phyloP scores from a whole-genome alignment of 208 protist genomes.

The Naegleria lovaniensis region DNA sequence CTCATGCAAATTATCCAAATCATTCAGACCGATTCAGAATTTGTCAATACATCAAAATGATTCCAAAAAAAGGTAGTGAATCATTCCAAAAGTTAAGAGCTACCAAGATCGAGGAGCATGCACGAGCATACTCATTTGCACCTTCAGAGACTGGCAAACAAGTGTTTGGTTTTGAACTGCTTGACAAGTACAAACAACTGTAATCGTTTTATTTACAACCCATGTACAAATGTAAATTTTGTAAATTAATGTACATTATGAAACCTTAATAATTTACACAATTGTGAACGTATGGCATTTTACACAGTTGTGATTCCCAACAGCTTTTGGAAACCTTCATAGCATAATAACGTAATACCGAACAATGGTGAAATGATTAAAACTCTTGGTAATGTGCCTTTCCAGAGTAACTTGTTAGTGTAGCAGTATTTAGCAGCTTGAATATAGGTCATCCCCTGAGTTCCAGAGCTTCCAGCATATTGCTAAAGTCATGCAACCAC shows the following conservation, averaged over 20 bases:
- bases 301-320: not conserved
- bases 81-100: not conserved
- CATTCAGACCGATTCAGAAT: not conserved
- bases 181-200: not conserved
- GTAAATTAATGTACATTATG: no score
- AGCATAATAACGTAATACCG: not conserved
- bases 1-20: not conserved
- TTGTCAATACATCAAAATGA: not conserved
- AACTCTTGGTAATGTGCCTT: not conserved
- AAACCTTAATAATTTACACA: no score
- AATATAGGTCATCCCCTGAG: not conserved
- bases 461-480: not conserved
- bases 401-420: not conserved
- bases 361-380: slow-evolving; percentile 11
- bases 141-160: not conserved
- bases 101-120: not conserved
- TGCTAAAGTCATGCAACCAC: not conserved
- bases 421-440: not conserved
- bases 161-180: not conserved
- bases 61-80: not conserved
- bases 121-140: not conserved
- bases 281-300: not conserved
- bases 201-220: not conserved
- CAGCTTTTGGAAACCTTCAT: slow-evolving; percentile 5
- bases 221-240: no score